Conservation (phyloP, 1,284 basidiomycete genomes). For the Cronartium ribicola region DNA sequence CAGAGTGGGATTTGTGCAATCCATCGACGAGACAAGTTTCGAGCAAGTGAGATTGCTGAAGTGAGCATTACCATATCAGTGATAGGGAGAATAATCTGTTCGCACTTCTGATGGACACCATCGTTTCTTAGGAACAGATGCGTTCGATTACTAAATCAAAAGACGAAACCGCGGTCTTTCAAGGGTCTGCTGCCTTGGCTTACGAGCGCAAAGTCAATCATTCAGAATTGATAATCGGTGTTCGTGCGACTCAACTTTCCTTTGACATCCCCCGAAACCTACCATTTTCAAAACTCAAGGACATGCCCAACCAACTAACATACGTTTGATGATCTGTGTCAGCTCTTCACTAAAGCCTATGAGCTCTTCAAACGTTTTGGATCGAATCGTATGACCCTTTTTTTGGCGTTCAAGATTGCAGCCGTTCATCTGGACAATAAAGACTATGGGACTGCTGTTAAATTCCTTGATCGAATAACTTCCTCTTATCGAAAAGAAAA, state of each 20-base stretch:
- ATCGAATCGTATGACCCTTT: conserved; percentile 66
- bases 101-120: conserved; percentile 3
- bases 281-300: neutral
- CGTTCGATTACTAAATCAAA: conserved; percentile 45
- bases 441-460: conserved; percentile 77
- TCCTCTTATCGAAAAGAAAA: conserved; percentile 74
- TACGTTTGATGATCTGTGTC: conserved; percentile 4
- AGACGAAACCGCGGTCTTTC: conserved; percentile 48
- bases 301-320: too few relatives aligned
- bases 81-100: conserved; percentile 9
- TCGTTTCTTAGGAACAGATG: conserved; percentile 18
- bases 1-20: conserved; percentile 78
- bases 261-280: neutral
- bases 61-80: conserved; percentile 51
- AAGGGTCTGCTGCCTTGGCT: conserved; percentile 56
- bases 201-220: conserved; percentile 90
- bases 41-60: conserved; percentile 61
- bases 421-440: conserved; percentile 70
- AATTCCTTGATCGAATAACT: conserved; percentile 82
- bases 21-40: conserved; percentile 64
- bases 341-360: conserved; percentile 86
- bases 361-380: conserved; percentile 74
- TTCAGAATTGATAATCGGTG: conserved; percentile 72
- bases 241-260: conserved; percentile 49
- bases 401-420: conserved; percentile 79